These are phyloP conservation scores for Primulina tabacum DNA, from an alignment of 257 asterid genomes.

Conservation along the genomic window DNA sequence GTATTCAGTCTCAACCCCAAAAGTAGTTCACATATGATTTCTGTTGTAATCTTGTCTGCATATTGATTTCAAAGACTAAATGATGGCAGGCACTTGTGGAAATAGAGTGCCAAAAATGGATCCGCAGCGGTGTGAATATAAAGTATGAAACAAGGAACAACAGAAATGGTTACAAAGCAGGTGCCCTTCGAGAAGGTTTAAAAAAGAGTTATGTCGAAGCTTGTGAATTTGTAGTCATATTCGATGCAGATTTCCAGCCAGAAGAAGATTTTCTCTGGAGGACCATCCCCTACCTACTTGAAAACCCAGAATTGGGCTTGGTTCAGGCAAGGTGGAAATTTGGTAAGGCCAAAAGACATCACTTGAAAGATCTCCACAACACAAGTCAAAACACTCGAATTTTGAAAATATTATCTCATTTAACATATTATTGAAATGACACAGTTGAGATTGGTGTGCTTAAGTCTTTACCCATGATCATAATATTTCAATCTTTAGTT, in stretches of 20 bases:
- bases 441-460: conserved; percentile 5
- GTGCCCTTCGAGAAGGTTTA: conserved; percentile 88
- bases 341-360: conserved; percentile 43
- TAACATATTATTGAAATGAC: conserved; percentile 10
- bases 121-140: conserved; percentile 60
- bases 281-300: conserved; percentile 73
- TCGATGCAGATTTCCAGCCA: conserved; percentile 96
- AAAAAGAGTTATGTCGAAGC: conserved; percentile 67
- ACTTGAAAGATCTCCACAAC: conserved; percentile 9
- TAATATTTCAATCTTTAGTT: conserved; percentile 4
- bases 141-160: conserved; percentile 83
- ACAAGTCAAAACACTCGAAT: conserved; percentile 2
- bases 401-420: conserved; percentile 5
- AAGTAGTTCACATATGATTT: conserved; percentile 3
- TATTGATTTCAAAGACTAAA: conserved; percentile 19
- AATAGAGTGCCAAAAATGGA: conserved; percentile 71
- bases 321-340: conserved; percentile 99
- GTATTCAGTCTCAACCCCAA: conserved; percentile 18
- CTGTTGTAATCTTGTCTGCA: conserved; percentile 2
- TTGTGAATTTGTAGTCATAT: conserved; percentile 81
- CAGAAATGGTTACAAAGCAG: conserved; percentile 92
- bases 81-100: conserved; percentile 58
- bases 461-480: background rate
- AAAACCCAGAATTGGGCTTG: conserved; percentile 79
- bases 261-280: conserved; percentile 80